Conservation (phyloP, 805 yeast genomes). For the Metschnikowia kofuensis region DNA sequence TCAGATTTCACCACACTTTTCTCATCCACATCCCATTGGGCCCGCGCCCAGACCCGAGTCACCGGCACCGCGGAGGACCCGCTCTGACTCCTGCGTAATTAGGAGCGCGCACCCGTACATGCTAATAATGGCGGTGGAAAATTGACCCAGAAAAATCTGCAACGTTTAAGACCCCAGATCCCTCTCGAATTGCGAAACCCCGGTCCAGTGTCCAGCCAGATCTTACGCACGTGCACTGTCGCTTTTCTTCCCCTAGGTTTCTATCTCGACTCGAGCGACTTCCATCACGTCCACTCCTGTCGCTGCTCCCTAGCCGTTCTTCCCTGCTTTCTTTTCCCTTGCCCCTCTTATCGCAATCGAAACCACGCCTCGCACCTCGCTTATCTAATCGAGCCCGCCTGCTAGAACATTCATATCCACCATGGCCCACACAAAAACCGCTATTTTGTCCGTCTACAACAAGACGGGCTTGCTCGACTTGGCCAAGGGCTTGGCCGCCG, state of each 20-base stretch:
- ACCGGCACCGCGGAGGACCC: conserved; percentile 2
- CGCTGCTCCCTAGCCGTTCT: background rate
- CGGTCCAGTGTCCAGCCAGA: background rate
- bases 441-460: conserved; percentile 94
- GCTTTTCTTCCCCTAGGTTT: background rate
- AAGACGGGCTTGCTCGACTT: conserved; percentile 94
- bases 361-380: too few relatives aligned
- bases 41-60: conserved; percentile 1
- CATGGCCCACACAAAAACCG: conserved; percentile 65
- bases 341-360: too few relatives aligned
- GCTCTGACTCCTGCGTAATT: conserved; percentile 10
- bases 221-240: background rate
- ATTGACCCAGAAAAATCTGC: conserved; percentile 1
- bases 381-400: too few relatives aligned
- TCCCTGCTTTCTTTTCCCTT: background rate
- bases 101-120: conserved; percentile 11
- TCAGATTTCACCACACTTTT: too few relatives aligned
- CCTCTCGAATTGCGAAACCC: conserved; percentile 1
- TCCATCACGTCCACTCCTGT: background rate
- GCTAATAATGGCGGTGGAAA: background rate
- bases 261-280: background rate
- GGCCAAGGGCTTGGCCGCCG: conserved; percentile 89
- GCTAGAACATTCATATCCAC: background rate
- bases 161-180: conserved; percentile 4
- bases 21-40: too few relatives aligned